Evolutionary conservation across 2,329 filamentous ascomycete species (phyloP).

Genomic region (Ophiostoma populinum): DNA sequence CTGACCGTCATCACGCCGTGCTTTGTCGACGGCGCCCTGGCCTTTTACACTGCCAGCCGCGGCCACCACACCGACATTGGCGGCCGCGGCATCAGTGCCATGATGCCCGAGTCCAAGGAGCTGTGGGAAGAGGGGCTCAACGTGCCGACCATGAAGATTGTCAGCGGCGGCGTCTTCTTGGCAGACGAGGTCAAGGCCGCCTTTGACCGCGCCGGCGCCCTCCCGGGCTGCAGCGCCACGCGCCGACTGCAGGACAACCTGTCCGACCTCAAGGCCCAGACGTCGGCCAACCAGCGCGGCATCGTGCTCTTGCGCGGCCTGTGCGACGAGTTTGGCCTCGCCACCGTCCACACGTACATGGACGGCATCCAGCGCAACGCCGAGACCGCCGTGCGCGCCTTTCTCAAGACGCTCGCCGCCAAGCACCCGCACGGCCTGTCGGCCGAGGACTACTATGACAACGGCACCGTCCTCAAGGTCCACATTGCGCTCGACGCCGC

Average conservation of each 20-base stretch:
- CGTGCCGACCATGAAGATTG: constrained; percentile 50
- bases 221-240: constrained; percentile 51
- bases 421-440: constrained; percentile 13
- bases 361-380: constrained; percentile 59
- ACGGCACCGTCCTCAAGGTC: constrained; percentile 20
- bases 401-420: constrained; percentile 52
- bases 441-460: constrained; percentile 23
- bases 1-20: constrained; percentile 68
- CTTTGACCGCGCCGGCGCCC: constrained; percentile 46
- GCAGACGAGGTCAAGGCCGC: constrained; percentile 56
- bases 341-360: constrained; percentile 61
- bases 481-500: constrained; percentile 16
- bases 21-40: constrained; percentile 51
- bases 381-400: constrained; percentile 50
- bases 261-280: constrained; percentile 59
- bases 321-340: constrained; percentile 56
- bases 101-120: constrained; percentile 57
- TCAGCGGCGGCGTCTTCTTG: constrained; percentile 60
- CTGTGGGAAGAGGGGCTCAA: constrained; percentile 47
- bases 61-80: constrained; percentile 76
- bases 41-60: constrained; percentile 66
- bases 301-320: constrained; percentile 55
- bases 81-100: constrained; percentile 62
- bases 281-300: constrained; percentile 58
- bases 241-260: constrained; percentile 58